phyloP scores from a whole-genome alignment of 768 basidiomycete species.

The Pleurotus djamor region DNA sequence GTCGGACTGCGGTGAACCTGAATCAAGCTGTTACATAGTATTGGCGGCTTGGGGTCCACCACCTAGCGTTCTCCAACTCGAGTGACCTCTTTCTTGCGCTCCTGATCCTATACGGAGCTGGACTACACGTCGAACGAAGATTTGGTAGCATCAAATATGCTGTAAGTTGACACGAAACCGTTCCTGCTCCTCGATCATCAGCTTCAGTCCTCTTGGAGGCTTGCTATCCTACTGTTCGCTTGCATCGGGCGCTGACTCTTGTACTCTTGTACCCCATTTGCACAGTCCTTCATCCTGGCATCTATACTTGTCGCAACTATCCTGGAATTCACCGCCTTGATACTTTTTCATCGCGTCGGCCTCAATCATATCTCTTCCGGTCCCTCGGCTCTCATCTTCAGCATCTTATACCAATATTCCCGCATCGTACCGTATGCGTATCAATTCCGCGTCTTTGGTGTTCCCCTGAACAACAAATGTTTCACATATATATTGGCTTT shows the following conservation, averaged over 20 bases:
- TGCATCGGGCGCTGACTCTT: too few species aligned
- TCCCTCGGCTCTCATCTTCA: slow-evolving; percentile 74
- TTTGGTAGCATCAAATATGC: slow-evolving; percentile 90
- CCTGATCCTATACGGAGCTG: slow-evolving; percentile 69
- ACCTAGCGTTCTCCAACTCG: slow-evolving; percentile 78
- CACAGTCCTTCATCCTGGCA: slow-evolving; percentile 75
- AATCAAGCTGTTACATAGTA: slow-evolving; percentile 53
- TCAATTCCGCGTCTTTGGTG: slow-evolving; percentile 70
- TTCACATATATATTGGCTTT: slow-evolving; percentile 68
- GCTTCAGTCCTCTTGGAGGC: too few species aligned
- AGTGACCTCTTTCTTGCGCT: slow-evolving; percentile 81
- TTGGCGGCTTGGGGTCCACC: slow-evolving; percentile 78
- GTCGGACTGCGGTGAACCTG: slow-evolving; percentile 21
- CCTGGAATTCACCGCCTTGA: slow-evolving; percentile 61
- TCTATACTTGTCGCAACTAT: slow-evolving; percentile 65
- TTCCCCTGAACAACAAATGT: slow-evolving; percentile 75
- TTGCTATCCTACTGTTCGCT: too few species aligned
- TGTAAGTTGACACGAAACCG: slow-evolving; percentile 38
- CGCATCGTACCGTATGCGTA: slow-evolving; percentile 77
- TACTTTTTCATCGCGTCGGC: slow-evolving; percentile 64
- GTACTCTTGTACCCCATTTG: not conserved
- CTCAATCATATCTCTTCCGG: slow-evolving; percentile 78
- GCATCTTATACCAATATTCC: slow-evolving; percentile 80
- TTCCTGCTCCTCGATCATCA: not conserved
- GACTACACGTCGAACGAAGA: slow-evolving; percentile 73